Base-by-base conservation (phyloP, 164 flowering plant species). In the Piper longum region DNA sequence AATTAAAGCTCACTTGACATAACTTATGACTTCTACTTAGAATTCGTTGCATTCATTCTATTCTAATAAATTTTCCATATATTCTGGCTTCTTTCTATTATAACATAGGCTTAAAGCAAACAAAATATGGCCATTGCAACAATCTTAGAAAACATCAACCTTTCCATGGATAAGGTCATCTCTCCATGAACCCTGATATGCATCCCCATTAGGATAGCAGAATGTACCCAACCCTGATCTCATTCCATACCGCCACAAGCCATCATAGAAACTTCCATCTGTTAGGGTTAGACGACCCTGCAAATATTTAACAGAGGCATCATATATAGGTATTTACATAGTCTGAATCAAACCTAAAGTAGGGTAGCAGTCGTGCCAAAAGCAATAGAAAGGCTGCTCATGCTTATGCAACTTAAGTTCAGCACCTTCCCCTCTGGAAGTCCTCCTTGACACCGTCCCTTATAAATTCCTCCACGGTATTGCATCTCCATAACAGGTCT, bases 351-450 rank as follows among this genome's bases (percentile, higher is more conserved):
- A 16, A 11, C 16, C 18, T 8, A 5, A 16, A 41, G n/a, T 19
- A 12, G 41, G 14, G 11, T 8, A 13, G 42, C 52, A 48, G 3
- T 48, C 52, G 0, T 48, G 8, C 9, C 3, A 48, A 48, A 48
- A 5, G 12, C 3, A 12, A 48, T 48, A 48, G 52, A 48, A 48
- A 48, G 52, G 52, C 3, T 8, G 11, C 14, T 48, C 7, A 48
- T 2, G 14, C 3, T 48, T 9, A 14, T 48, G 14, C 4, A 9
- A 48, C 52, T 48, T 48, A 2, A 48, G 14, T 8, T 7, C 52
- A 66, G 52, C 77, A 93, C 98, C 90, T 87, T 89, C 66, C 98
- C 97, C 83, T 93, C 97, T 51, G 97, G 98, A 75, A 93, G 95
- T 61, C 98, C 98, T 62, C 97, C 98, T 77, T 89, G 87, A 75